These are phyloP conservation scores for Choiromyces venosus DNA, from an alignment of 495 filamentous ascomycete species.

Conservation along the genomic window DNA sequence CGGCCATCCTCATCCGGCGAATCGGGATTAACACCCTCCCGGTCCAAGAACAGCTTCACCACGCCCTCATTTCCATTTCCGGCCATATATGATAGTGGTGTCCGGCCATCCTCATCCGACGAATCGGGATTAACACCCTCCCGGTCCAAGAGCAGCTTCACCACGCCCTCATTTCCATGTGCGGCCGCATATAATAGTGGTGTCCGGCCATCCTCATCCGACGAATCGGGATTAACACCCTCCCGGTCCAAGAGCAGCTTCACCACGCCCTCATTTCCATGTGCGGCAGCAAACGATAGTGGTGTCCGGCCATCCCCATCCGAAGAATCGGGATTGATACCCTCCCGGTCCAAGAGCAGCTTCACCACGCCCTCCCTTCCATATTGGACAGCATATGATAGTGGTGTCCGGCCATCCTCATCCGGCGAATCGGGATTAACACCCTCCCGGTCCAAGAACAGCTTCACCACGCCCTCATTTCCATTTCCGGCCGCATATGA, in stretches of 20 bases:
- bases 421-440: not conserved
- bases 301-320: not conserved
- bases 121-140: not conserved
- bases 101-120: not conserved
- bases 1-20: too few species aligned
- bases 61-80: too few species aligned
- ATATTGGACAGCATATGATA: not conserved
- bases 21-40: too few species aligned
- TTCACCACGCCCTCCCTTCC: not conserved
- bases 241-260: not conserved
- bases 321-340: not conserved
- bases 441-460: not conserved
- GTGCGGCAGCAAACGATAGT: not conserved
- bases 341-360: not conserved
- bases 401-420: not conserved
- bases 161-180: not conserved
- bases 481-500: not conserved
- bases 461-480: not conserved
- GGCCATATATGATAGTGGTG: not conserved
- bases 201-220: not conserved
- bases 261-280: not conserved
- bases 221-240: not conserved
- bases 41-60: too few species aligned
- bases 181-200: not conserved
- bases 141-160: not conserved